phyloP scores from a whole-genome alignment of 2,329 filamentous ascomycete species.

The Fusarium hainanense region DNA sequence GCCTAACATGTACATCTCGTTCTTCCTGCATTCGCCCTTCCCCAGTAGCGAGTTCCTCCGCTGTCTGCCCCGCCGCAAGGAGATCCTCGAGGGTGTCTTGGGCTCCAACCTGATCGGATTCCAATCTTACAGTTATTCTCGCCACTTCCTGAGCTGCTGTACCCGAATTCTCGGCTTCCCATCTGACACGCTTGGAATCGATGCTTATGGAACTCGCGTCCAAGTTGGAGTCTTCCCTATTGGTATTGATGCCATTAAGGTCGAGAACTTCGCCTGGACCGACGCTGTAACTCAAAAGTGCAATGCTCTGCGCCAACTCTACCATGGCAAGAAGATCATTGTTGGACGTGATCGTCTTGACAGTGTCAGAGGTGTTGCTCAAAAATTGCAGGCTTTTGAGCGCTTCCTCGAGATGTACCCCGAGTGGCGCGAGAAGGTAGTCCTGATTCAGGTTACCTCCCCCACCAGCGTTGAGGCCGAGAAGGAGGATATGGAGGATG shows the following conservation, averaged over 20 bases:
- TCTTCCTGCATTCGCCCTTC: conserved; percentile 94
- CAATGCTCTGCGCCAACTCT: conserved; percentile 77
- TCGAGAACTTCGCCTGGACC: conserved; percentile 79
- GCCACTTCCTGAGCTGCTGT: conserved; percentile 94
- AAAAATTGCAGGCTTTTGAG: conserved; percentile 95
- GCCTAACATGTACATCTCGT: conserved; percentile 91
- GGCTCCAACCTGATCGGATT: conserved; percentile 95
- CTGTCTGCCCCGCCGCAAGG: conserved; percentile 87
- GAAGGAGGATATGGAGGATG: conserved; percentile 71
- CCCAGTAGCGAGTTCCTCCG: conserved; percentile 96
- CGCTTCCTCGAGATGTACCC: conserved; percentile 90
- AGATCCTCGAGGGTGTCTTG: conserved; percentile 88
- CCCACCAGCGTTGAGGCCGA: conserved; percentile 84
- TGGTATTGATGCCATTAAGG: conserved; percentile 87
- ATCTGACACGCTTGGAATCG: conserved; percentile 84
- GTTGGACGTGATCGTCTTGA: conserved; percentile 95
- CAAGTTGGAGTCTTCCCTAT: conserved; percentile 95
- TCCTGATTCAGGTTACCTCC: conserved; percentile 94
- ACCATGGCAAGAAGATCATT: conserved; percentile 92
- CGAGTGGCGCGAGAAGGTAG: conserved; percentile 91
- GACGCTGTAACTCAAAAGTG: conserved; percentile 78
- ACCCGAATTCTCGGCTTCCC: conserved; percentile 91
- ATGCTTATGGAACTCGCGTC: conserved; percentile 88
- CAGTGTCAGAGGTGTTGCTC: conserved; percentile 91
- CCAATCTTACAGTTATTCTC: conserved; percentile 94